Percentiles rank a stretch among this genome's conserved stretches.
Conservation (phyloP, 441 rosid genomes). For the Gossypium aridum region DNA sequence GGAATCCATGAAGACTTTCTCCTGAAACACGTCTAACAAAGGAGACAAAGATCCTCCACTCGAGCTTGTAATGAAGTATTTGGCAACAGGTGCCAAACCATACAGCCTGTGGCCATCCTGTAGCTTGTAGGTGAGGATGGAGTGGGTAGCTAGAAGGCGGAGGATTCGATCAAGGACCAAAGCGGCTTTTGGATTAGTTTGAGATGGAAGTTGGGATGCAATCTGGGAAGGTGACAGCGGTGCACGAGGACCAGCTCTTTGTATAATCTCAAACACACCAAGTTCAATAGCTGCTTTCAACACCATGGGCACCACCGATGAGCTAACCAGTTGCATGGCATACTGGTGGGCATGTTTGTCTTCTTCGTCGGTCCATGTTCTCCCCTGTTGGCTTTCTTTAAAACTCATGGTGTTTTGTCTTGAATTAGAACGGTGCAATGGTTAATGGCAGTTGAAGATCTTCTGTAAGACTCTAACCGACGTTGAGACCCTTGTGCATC, state of each 20-base stretch:
- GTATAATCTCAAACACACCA: constrained; percentile 32
- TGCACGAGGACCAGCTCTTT: constrained; percentile 24
- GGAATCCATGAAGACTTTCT: not conserved
- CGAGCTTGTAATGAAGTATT: not conserved
- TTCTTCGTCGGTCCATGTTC: not conserved
- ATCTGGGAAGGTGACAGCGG: constrained; percentile 34
- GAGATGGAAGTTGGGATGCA: constrained; percentile 23
- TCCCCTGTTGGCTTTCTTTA: not conserved
- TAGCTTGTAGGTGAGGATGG: constrained; percentile 24
- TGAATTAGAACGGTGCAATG: too few species aligned
- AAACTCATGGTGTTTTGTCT: not conserved
- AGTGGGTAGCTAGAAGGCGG: constrained; percentile 35
- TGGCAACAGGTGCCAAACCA: constrained; percentile 37
- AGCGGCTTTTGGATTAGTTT: constrained; percentile 23
- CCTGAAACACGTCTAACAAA: not conserved
- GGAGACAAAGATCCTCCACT: not conserved
- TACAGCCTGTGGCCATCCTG: constrained; percentile 17
- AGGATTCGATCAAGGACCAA: constrained; percentile 33
- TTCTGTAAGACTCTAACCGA: not conserved
- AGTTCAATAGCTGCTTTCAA: constrained; percentile 28
- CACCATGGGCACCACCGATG: constrained; percentile 45
- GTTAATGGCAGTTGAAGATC: not conserved
- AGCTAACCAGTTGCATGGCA: constrained; percentile 29
- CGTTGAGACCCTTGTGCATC: not conserved
- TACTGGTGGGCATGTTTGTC: constrained; percentile 18